Evolutionary conservation across 306 rosid genomes (phyloP).

Genomic region (Prosopis cineraria): DNA sequence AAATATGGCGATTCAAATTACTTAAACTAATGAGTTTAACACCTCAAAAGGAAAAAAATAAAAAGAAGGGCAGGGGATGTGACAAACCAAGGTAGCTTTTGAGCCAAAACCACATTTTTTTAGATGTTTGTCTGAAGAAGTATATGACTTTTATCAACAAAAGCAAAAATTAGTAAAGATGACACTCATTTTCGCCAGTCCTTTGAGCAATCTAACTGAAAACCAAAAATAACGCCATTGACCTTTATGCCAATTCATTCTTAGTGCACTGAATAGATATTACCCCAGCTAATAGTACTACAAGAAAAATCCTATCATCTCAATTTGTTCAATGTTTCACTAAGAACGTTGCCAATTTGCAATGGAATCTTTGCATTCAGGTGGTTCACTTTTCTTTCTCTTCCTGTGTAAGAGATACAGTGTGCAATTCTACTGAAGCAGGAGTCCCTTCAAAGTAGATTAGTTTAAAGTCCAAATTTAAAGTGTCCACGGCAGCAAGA

Average conservation of each 20-base stretch:
- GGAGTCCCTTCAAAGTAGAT: not conserved
- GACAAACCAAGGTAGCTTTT: not conserved
- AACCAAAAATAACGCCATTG: not conserved
- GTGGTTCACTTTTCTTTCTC: not conserved
- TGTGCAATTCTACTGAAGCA: not conserved
- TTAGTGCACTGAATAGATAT: not conserved
- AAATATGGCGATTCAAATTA: slow-evolving; percentile 22
- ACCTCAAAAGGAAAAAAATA: not conserved
- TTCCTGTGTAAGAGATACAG: not conserved
- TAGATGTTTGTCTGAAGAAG: not conserved
- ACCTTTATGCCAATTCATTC: not conserved
- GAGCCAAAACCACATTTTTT: not conserved
- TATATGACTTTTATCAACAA: not conserved
- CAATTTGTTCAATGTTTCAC: not conserved
- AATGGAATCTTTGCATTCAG: not conserved
- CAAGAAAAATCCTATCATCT: not conserved
- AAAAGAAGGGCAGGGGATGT: not conserved
- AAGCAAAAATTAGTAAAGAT: not conserved
- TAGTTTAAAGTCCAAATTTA: not conserved
- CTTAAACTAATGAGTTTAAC: not conserved
- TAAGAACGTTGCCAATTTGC: not conserved
- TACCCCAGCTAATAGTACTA: not conserved
- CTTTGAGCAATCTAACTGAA: not conserved
- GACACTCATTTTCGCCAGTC: not conserved
- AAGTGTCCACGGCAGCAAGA: not conserved